Conservation (phyloP, 148 eudicot species). For the Fagopyrum esculentum region DNA sequence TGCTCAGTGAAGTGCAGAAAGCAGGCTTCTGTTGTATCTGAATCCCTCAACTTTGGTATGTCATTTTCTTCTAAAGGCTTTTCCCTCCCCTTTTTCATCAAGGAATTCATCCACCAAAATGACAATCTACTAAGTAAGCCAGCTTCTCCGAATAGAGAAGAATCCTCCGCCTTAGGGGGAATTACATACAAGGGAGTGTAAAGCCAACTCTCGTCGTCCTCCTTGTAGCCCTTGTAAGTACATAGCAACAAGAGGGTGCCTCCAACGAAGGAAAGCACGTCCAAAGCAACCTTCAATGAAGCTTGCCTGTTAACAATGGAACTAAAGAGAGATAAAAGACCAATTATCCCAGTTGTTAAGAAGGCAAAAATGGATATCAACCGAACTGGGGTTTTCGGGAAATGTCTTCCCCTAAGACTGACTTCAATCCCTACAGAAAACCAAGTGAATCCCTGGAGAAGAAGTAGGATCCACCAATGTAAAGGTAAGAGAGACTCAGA, state of each 20-base stretch:
- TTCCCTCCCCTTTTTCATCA: conserved; percentile 72
- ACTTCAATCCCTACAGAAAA: conserved; percentile 33
- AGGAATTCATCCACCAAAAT: conserved; percentile 79
- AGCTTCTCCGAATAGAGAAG: conserved; percentile 46
- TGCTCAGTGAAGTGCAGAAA: conserved; percentile 40
- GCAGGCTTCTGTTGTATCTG: conserved; percentile 65
- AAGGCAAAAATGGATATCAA: conserved; percentile 40
- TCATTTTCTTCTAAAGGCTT: conserved; percentile 67
- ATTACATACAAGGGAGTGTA: conserved; percentile 42
- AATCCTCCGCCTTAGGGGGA: conserved; percentile 21
- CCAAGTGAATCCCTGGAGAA: conserved; percentile 64
- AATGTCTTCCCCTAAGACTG: conserved; percentile 35
- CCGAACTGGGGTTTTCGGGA: conserved; percentile 24
- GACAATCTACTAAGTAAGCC: conserved; percentile 47
- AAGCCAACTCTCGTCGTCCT: conserved; percentile 28
- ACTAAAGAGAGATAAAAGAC: conserved; percentile 30
- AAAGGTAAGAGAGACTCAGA: conserved; percentile 32
- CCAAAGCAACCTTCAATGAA: conserved; percentile 45
- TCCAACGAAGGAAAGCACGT: conserved; percentile 53
- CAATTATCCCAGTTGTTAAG: conserved; percentile 30
- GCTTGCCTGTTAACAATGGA: conserved; percentile 26
- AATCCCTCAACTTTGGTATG: conserved; percentile 48
- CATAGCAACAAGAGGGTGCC: conserved; percentile 53
- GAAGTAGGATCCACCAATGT: conserved; percentile 45
- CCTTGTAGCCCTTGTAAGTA: conserved; percentile 45